Conservation (phyloP, 2,329 filamentous ascomycete species). For the Venturiaceae sp. region DNA sequence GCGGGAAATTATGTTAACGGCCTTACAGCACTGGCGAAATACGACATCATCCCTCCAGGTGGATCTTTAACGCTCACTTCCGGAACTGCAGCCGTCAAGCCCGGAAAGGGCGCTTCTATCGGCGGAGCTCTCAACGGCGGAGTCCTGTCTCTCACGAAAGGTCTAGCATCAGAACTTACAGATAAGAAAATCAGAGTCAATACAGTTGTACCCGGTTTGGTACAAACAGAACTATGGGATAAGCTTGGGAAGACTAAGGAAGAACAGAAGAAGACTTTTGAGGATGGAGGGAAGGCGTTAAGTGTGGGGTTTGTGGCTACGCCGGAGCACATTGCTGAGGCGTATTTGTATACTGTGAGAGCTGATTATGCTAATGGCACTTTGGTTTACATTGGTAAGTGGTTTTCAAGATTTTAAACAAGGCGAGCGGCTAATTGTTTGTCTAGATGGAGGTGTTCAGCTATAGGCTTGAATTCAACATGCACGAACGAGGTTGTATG, state of each 20-base stretch:
- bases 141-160: conserved; percentile 11
- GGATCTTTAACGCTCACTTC: conserved; percentile 30
- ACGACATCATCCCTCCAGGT: conserved; percentile 26
- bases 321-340: conserved; percentile 10
- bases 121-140: conserved; percentile 20
- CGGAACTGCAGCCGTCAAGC: conserved; percentile 24
- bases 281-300: conserved; percentile 1
- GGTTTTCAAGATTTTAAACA: too few relatives aligned
- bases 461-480: too few relatives aligned
- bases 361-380: conserved; percentile 11
- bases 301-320: conserved; percentile 10
- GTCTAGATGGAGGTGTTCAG: too few relatives aligned
- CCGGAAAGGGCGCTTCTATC: conserved; percentile 26
- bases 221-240: conserved; percentile 11
- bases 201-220: conserved; percentile 10
- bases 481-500: too few relatives aligned
- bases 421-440: too few relatives aligned
- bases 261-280: conserved; percentile 5
- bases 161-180: conserved; percentile 8
- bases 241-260: conserved; percentile 9
- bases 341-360: conserved; percentile 9
- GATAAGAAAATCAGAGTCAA: conserved; percentile 11
- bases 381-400: conserved; percentile 10
- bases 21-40: conserved; percentile 21
- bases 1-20: not conserved